A percentile compares a stretch with the other conserved stretches of the same genome.
Conservation (phyloP, 352 stramenopile genomes). For the Albugo laibachii region DNA sequence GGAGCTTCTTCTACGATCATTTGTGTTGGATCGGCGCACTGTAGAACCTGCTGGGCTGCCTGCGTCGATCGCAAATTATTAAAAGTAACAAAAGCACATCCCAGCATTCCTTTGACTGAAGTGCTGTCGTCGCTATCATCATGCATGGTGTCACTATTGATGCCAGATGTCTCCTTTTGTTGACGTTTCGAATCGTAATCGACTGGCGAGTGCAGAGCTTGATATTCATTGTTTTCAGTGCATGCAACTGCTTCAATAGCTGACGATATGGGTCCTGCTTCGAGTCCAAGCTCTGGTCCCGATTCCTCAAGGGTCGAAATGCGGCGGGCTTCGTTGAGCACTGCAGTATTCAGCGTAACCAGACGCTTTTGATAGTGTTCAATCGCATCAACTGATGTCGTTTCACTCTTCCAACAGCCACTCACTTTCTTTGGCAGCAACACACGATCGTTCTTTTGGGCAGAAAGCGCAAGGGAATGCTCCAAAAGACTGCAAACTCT, state of each 20-base stretch:
- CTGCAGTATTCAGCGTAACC: slow-evolving; percentile 41
- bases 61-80: slow-evolving; percentile 46
- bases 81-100: slow-evolving; percentile 65
- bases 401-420: slow-evolving; percentile 14
- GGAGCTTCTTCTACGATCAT: slow-evolving; percentile 50
- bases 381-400: slow-evolving; percentile 35
- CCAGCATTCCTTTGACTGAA: slow-evolving; percentile 18
- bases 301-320: slow-evolving; percentile 35
- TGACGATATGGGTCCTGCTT: no score
- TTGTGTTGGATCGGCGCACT: slow-evolving; percentile 43
- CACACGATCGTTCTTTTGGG: slow-evolving; percentile 37
- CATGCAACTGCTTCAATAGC: slow-evolving; percentile 25
- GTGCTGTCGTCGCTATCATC: no score
- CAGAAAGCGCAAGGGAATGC: slow-evolving; percentile 31
- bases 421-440: slow-evolving; percentile 17
- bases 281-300: no score
- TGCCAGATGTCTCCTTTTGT: slow-evolving; percentile 11
- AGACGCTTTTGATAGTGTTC: slow-evolving; percentile 47
- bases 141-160: slow-evolving; percentile 18
- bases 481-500: slow-evolving; percentile 56
- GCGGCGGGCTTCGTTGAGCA: slow-evolving; percentile 53
- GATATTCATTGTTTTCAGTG: slow-evolving; percentile 12
- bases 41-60: slow-evolving; percentile 58
- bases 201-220: neutral
- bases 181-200: slow-evolving; percentile 1